Conservation (phyloP, 345 rosid genomes). For the Lenwebbia sp. region DNA sequence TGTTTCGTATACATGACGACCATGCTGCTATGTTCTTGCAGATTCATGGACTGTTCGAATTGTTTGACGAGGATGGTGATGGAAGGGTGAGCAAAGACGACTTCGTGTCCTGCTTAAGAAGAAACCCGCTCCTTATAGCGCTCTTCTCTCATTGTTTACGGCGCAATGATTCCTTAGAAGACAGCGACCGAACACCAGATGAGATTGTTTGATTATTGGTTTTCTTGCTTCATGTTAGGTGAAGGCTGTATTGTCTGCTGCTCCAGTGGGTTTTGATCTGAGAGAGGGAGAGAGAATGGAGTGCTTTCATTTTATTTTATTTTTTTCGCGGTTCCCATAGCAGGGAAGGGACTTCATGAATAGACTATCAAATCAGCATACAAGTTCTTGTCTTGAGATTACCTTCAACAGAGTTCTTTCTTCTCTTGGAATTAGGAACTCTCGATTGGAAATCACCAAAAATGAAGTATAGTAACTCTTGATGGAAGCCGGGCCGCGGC, state of each 20-base stretch:
- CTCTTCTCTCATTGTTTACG: conserved; percentile 32
- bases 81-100: conserved; percentile 41
- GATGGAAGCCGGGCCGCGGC: neutral
- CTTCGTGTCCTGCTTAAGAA: conserved; percentile 46
- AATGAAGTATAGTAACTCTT: neutral
- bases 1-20: neutral
- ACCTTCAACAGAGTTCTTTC: neutral
- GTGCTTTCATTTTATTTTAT: neutral
- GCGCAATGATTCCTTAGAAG: neutral
- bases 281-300: neutral
- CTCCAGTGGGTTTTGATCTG: conserved; percentile 1
- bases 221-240: neutral
- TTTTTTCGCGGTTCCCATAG: neutral
- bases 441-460: neutral
- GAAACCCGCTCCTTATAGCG: conserved; percentile 63
- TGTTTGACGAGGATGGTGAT: conserved; percentile 48
- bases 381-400: neutral
- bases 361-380: neutral
- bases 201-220: conserved; percentile 23
- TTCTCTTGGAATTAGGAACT: neutral
- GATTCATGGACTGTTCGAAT: conserved; percentile 42
- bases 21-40: conserved; percentile 6
- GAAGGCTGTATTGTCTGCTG: neutral
- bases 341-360: neutral
- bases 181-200: neutral